Evolutionary conservation across 352 stramenopile species (phyloP), one percentile per base, ranked within the genome.

Genomic region (Globisporangium nodosum): DNA sequence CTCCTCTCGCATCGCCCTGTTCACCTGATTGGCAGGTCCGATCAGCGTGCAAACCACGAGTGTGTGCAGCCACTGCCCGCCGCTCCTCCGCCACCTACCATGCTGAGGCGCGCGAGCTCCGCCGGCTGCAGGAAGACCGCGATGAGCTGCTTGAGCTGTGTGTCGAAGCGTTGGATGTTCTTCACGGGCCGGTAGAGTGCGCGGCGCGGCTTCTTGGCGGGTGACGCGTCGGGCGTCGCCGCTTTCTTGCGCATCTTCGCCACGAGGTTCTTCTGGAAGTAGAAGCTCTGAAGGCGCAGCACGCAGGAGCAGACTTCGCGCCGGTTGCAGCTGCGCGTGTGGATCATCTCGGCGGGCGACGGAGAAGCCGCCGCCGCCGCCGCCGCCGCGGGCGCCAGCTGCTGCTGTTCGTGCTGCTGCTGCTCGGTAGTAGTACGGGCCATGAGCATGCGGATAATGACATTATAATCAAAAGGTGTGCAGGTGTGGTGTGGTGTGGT

Each of bases 281-380:
- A 81, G 3, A 65, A 66, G 66, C 81, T 90, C 57, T 89, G 77
- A 16, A 85, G 49, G 42, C 81, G 80, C 61, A 91, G 31, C 49
- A 78, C 67, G 43, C 84, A 93, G 12, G 78, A 88, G 62, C 84
- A 93, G 15, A 87, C 30, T 45, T 80, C 57, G 46, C 81, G 79
- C 0, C 70, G 64, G 58, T 91, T 84, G 63, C 84, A 93, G 57
- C 69, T 63, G 5, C 84, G 78, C 53, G 77, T 89, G 61, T 91
- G 81, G 52, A 64, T 64, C 58, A 64, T 59, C 35, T 51, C 7
- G 43, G 43, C 8, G 18, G 15, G 20, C 18, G 18, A 1, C 3
- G 16, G n/a, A 13, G n/a, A 11, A 15, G 43, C 18, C 2, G 43
- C 43, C n/a, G n/a, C 18, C n/a, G 43, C 33, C 18, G 18, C 18